A percentile compares a stretch with the other conserved stretches of the same genome.
These are phyloP conservation scores for Psilocybe mexicana DNA, from an alignment of 1,284 basidiomycete species.

Conservation along the genomic window DNA sequence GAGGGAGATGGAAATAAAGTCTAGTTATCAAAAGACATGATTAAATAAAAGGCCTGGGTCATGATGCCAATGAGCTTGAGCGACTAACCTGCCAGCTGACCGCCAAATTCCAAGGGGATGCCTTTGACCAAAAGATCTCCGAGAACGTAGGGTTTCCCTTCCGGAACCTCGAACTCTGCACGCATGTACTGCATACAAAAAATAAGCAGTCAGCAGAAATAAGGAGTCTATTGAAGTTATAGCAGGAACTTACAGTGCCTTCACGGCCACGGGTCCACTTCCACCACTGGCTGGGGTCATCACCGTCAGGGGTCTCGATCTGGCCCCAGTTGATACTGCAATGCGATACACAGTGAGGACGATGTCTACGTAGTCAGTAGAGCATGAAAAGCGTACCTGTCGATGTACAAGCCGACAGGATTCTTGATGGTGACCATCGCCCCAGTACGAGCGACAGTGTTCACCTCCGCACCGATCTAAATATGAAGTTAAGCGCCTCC, in stretches of 20 bases:
- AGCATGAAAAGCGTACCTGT: neutral
- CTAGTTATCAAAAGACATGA: neutral
- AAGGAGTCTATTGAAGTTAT: neutral
- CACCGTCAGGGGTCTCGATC: constrained; percentile 1
- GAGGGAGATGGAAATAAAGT: neutral
- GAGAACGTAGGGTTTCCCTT: neutral
- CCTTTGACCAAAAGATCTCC: constrained; percentile 1
- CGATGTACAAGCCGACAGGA: constrained; percentile 9
- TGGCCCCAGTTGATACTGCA: constrained; percentile 1
- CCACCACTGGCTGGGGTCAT: constrained; percentile 4
- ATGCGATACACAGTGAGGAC: neutral
- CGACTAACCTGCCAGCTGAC: neutral
- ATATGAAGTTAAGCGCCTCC: neutral
- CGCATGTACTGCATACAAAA: neutral
- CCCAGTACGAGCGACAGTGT: constrained; percentile 3
- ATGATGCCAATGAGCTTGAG: too few relatives aligned
- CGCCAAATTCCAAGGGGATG: neutral
- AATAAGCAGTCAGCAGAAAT: neutral
- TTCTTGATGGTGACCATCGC: constrained; percentile 8
- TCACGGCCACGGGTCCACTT: constrained; percentile 2
- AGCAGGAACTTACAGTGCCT: neutral
- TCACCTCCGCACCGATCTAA: constrained; percentile 8
- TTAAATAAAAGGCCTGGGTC: too few relatives aligned
- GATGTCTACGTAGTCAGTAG: too few relatives aligned
- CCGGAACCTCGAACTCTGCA: neutral